Conservation (phyloP, 2,329 filamentous ascomycete genomes). For the Claviceps quebecensis region DNA sequence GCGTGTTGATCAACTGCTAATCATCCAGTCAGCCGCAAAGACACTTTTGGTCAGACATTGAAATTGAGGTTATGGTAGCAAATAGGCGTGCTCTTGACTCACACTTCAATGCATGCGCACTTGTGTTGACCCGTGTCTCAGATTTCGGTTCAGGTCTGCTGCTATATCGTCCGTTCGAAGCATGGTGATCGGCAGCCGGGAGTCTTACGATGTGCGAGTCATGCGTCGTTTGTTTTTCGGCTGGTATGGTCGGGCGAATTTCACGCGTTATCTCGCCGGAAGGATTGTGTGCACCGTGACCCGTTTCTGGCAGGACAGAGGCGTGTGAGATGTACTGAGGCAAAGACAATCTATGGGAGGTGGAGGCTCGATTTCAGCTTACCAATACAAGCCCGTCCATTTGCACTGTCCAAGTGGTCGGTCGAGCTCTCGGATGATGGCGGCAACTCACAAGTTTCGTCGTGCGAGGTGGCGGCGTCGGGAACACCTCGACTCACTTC, state of each 20-base stretch:
- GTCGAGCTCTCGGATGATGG: not conserved
- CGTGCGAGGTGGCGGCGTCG: not conserved
- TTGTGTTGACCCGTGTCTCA: constrained; percentile 2
- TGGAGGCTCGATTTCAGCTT: not conserved
- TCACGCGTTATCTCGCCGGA: not conserved
- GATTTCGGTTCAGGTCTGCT: constrained; percentile 2
- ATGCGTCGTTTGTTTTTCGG: not conserved
- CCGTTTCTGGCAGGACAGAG: not conserved
- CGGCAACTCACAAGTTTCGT: not conserved
- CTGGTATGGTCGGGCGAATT: not conserved
- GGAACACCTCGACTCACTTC: not conserved
- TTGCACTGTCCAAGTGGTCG: not conserved
- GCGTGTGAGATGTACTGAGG: not conserved
- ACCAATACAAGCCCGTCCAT: constrained; percentile 1
- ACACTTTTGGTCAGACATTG: not conserved
- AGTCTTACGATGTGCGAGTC: not conserved
- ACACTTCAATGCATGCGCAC: constrained; percentile 3
- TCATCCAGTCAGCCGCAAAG: constrained; percentile 3
- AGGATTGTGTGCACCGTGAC: not conserved
- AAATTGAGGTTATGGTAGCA: not conserved
- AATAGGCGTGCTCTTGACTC: not conserved
- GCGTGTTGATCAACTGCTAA: constrained; percentile 7
- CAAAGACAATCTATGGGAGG: not conserved
- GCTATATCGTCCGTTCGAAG: not conserved
- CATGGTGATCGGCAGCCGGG: not conserved